Evolutionary conservation across 371 early-diverging fungal species (phyloP), one percentile per base, ranked within the genome.

Genomic region (Zychaea mexicana): DNA sequence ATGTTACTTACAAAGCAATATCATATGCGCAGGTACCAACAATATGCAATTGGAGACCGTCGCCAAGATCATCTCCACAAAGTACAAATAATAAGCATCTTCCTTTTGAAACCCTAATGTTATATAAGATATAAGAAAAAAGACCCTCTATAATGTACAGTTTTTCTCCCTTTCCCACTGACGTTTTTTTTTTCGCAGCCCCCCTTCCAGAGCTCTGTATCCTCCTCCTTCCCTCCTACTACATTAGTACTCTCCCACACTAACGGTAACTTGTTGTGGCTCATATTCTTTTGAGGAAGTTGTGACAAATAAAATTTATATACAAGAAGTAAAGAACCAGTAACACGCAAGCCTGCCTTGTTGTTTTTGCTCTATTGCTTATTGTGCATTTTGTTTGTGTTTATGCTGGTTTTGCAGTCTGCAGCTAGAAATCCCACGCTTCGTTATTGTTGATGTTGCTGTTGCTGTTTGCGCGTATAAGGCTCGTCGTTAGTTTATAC

Each of bases 21-120:
- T n/a, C n/a, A n/a, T n/a, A n/a, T n/a, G n/a, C n/a, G n/a, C n/a
- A 68, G 86, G 86, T 57, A 97, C 97, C 60, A 93, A 91, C 74
- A 98, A 98, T 85, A 97, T 98, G 71, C 98, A 97, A 78, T 88
- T 97, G 60, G 89, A 92, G 80, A 98, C 98, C 47, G 97, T 98
- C 72, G 98, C 98, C 69, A 97, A 97, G 86, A 69, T 88, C 42
- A 68, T 97, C 54, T 68, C 83, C 60, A 79, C 83, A 67, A 70
- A 88, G 68, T 93, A 93, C 71, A 79, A 85, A 70, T 76, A 79
- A 69, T n/a, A 24, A 46, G 26, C n/a, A 49, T 8, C 33, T 45
- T 7, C 19, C 5, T 6, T 45, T 45, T 45, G 5, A 17, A 10
- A 45, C 7, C 45, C n/a, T 17, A 56, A n/a, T n/a, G n/a, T n/a